Percentiles rank a stretch among this genome's conserved stretches.
These are phyloP conservation scores for Peltaster fructicola DNA, from an alignment of 2,329 filamentous ascomycete species.

Conservation along the genomic window DNA sequence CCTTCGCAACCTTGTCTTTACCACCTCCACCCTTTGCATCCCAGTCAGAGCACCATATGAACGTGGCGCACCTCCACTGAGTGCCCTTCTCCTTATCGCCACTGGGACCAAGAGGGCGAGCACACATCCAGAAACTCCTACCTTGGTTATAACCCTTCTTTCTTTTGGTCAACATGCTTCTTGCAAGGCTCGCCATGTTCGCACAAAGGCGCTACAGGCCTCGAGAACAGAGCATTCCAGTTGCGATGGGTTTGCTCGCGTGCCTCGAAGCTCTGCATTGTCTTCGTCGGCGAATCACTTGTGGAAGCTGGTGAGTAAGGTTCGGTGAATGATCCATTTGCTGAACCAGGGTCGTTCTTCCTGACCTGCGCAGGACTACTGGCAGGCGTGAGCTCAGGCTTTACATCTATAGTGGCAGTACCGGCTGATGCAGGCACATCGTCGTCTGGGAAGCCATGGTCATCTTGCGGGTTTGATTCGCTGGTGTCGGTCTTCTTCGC, in stretches of 20 bases:
- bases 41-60: conserved; percentile 54
- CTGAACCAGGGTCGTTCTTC: neutral
- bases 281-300: conserved; percentile 1
- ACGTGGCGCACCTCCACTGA: conserved; percentile 75
- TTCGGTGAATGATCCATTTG: neutral
- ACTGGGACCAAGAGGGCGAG: conserved; percentile 64
- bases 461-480: neutral
- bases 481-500: neutral
- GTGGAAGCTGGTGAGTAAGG: no score
- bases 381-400: neutral
- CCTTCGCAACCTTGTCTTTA: no score
- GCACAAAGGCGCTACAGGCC: conserved; percentile 57
- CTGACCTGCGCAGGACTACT: neutral
- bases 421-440: no score
- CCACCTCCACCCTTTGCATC: no score
- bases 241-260: conserved; percentile 25
- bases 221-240: conserved; percentile 72
- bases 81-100: conserved; percentile 71
- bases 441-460: no score
- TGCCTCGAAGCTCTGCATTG: conserved; percentile 6
- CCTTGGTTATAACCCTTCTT: conserved; percentile 72
- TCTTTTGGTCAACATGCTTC: conserved; percentile 63
- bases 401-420: neutral
- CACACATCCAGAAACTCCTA: conserved; percentile 48
- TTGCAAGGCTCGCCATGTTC: conserved; percentile 83